Conservation (phyloP, 176 grass and related monocot genomes). For the Musa schizocarpa region DNA sequence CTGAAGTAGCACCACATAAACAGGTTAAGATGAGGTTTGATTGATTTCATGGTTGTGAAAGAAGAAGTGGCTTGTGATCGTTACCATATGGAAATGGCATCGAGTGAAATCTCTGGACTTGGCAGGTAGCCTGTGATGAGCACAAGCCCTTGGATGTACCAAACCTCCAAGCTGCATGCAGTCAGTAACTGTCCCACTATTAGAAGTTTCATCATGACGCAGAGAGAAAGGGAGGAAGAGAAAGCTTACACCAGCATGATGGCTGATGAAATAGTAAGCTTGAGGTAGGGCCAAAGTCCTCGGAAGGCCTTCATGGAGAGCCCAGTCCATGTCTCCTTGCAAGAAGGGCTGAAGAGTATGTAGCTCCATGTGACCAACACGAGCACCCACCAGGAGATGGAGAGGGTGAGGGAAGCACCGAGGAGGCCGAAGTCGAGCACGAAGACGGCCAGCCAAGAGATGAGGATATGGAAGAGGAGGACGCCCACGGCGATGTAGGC, state of each 20-base stretch:
- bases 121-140: constrained; percentile 68
- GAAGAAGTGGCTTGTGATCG: not conserved
- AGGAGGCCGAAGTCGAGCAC: constrained; percentile 21
- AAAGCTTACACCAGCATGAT: constrained; percentile 66
- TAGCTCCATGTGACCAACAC: constrained; percentile 3
- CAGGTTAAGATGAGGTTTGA: not conserved
- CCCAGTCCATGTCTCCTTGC: constrained; percentile 23
- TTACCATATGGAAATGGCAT: constrained; percentile 71
- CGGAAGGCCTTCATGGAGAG: constrained; percentile 24
- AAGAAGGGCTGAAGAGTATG: constrained; percentile 20
- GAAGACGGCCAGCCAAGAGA: constrained; percentile 22
- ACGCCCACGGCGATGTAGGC: constrained; percentile 17
- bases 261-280: constrained; percentile 34
- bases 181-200: not conserved
- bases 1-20: constrained; percentile 13
- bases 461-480: constrained; percentile 20
- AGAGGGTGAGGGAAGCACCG: constrained; percentile 17
- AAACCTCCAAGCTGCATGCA: constrained; percentile 67
- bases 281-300: constrained; percentile 23
- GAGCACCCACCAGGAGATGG: constrained; percentile 24
- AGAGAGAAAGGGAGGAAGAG: not conserved
- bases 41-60: not conserved
- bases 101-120: constrained; percentile 59
- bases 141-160: constrained; percentile 78
- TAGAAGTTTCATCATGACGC: not conserved